Percentiles rank a stretch among this genome's conserved stretches.
Evolutionary conservation across 2,329 filamentous ascomycete genomes (phyloP).

Genomic region (Penicillium psychrosexuale): DNA sequence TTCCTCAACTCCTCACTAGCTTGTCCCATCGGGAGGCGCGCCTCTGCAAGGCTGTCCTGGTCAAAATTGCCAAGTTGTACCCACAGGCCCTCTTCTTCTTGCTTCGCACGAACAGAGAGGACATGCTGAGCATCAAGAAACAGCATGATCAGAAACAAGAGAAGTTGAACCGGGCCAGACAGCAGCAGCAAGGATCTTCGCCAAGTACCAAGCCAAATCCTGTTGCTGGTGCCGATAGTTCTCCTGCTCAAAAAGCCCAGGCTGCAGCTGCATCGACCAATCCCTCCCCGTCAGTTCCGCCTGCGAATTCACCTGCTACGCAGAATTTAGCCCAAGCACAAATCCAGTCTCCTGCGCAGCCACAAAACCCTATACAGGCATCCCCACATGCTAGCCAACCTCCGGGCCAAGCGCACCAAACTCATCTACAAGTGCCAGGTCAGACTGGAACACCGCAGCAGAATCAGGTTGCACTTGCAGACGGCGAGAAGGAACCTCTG

Average conservation of each 20-base stretch:
- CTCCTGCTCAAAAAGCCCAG: conserved; percentile 45
- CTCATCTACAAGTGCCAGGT: conserved; percentile 29
- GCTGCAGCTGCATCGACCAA: conserved; percentile 40
- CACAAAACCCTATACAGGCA: conserved; percentile 17
- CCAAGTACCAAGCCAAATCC: conserved; percentile 38
- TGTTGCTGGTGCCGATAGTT: conserved; percentile 45
- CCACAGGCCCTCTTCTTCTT: conserved; percentile 96
- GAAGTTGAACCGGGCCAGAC: conserved; percentile 61
- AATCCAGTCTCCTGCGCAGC: conserved; percentile 24
- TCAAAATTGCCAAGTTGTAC: conserved; percentile 92
- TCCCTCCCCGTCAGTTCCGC: conserved; percentile 25
- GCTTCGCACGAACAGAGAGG: conserved; percentile 86
- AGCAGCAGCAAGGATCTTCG: conserved; percentile 46
- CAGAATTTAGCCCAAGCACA: conserved; percentile 24
- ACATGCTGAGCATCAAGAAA: conserved; percentile 90
- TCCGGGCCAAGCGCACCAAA: conserved; percentile 22
- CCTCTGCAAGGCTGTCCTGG: conserved; percentile 78
- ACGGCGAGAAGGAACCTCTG: conserved; percentile 45
- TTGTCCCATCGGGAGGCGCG: conserved; percentile 87
- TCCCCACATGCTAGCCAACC: conserved; percentile 21
- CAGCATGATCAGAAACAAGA: conserved; percentile 66
- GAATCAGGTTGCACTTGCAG: conserved; percentile 16
- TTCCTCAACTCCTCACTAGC: conserved; percentile 90
- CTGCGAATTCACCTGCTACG: conserved; percentile 24
- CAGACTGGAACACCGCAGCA: conserved; percentile 25